These are phyloP conservation scores for Colletotrichum sp. DNA, from an alignment of 2,329 filamentous ascomycete genomes.

Conservation along the genomic window DNA sequence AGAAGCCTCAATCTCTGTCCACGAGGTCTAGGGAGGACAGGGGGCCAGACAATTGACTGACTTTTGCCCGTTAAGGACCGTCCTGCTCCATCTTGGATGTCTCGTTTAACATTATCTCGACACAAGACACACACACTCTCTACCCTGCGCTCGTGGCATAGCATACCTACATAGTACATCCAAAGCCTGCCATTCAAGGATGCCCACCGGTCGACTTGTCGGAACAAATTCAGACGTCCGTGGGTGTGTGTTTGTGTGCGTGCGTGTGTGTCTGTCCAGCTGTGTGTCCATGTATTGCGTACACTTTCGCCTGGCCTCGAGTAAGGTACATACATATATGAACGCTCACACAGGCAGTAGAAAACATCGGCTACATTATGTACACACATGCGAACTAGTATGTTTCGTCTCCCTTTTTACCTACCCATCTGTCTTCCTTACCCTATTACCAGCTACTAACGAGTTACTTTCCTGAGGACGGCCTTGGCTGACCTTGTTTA, in stretches of 20 bases:
- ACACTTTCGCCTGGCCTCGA: background rate
- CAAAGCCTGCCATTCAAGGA: background rate
- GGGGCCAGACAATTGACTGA: background rate
- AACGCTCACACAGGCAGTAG: background rate
- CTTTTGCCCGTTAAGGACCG: background rate
- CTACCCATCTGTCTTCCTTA: background rate
- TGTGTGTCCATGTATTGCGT: background rate
- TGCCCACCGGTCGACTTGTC: background rate
- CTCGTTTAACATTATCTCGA: background rate
- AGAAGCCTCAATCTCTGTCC: background rate
- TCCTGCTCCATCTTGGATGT: background rate
- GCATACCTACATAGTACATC: background rate
- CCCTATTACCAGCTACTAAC: background rate
- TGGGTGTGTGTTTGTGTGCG: background rate
- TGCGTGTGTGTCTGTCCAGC: background rate
- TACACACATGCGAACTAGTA: background rate
- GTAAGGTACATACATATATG: background rate
- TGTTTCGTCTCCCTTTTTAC: background rate
- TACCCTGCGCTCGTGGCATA: background rate
- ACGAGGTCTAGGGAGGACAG: background rate
- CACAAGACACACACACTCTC: background rate
- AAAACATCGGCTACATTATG: background rate
- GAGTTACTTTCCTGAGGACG: background rate
- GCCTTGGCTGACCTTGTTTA: background rate
- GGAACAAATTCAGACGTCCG: background rate